Conservation (phyloP, 495 filamentous ascomycete species). For the Annulohypoxylon moriforme region DNA sequence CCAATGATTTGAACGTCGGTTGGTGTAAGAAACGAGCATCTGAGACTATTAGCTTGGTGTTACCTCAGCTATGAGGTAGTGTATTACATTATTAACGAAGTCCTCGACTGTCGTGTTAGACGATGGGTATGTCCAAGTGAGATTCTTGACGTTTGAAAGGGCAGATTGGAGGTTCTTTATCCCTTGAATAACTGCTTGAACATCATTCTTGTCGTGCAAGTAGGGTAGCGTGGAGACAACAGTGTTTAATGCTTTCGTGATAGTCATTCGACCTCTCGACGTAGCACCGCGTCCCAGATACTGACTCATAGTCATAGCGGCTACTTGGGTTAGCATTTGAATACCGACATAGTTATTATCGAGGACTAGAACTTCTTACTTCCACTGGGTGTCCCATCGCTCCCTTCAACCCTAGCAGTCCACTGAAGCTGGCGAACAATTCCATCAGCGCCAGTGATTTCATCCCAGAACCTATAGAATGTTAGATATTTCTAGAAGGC, state of each 20-base stretch:
- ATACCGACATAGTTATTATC: background rate
- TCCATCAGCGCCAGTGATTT: conserved; percentile 69
- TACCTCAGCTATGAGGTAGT: background rate
- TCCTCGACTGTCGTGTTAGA: conserved; percentile 59
- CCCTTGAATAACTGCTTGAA: conserved; percentile 60
- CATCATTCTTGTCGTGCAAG: conserved; percentile 64
- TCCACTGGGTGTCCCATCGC: conserved; percentile 53
- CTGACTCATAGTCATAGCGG: conserved; percentile 70
- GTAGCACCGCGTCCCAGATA: conserved; percentile 73
- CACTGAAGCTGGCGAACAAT: conserved; percentile 74
- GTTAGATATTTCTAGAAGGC: conserved; percentile 33
- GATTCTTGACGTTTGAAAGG: conserved; percentile 60
- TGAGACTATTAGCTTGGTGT: conserved; percentile 30
- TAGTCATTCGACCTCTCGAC: conserved; percentile 71
- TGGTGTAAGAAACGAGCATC: conserved; percentile 58
- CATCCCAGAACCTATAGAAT: conserved; percentile 60
- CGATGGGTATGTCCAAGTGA: conserved; percentile 61
- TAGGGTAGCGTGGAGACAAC: conserved; percentile 66
- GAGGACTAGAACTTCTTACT: conserved; percentile 39
- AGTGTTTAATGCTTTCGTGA: conserved; percentile 67
- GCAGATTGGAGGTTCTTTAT: conserved; percentile 70
- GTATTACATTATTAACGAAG: conserved; percentile 56
- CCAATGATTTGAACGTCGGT: conserved; percentile 64
- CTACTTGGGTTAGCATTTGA: conserved; percentile 41
- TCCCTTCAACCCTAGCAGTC: conserved; percentile 71